Evolutionary conservation across 2,329 filamentous ascomycete species (phyloP), one percentile per base, ranked within the genome.

Genomic region (Penicillium sumatraense): DNA sequence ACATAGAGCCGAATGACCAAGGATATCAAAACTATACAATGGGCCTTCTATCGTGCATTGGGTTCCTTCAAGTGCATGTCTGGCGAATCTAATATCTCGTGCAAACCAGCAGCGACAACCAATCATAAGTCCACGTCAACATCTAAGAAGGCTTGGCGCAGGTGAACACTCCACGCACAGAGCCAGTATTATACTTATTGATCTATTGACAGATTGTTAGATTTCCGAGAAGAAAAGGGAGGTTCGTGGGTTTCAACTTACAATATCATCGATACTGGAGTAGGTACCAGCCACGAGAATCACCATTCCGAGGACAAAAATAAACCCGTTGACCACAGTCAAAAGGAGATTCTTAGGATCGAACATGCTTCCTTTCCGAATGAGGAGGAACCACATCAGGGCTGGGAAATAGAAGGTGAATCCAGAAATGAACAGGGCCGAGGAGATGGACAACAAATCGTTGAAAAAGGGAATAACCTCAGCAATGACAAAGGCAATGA

Each of bases 151-250:
- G 48, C 7, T 50, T 41, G 20, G 79, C 80, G 68, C 90, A 93
- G 1, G 84, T 85, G 67, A 93, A 95, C 1, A 89, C 84, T 1
- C 86, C 84, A 1, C 86, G 81, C 21, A 93, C 89, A 2, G 75
- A 74, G 1, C 83, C 82, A 1, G 78, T 72, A n/a, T 82, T 71
- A 66, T 91, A 95, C 11, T 87, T 85, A 54, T 90, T 80, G 24
- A 92, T 83, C 65, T 67, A 44, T 23, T 38, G 3, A 24, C 1
- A 33, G n/a, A 14, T 10, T 47, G 3, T 24, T 55, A 46, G 44
- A 23, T 40, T n/a, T 26, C 21, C 3, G 16, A 9, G 6, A 5
- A 38, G 11, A 4, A 13, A 24, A 8, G 14, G 45, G 6, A 13
- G 40, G 14, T 16, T n/a, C 16, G 6, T 6, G 11, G 2, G 26